These are phyloP conservation scores for Aspergillus tamarii DNA, from an alignment of 2,329 filamentous ascomycete genomes.

Conservation along the genomic window DNA sequence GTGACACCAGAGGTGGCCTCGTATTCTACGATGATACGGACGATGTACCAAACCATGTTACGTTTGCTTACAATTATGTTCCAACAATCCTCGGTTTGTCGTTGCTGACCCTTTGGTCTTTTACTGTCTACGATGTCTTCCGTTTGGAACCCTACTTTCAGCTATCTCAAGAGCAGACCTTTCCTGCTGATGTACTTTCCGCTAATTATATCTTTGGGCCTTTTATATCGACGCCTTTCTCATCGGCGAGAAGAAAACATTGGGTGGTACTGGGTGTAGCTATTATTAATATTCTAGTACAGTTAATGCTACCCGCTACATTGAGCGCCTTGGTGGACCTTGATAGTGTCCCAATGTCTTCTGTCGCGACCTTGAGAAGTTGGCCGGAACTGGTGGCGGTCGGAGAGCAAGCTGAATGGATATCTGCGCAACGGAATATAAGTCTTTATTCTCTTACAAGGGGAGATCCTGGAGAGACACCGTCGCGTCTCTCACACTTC, in stretches of 20 bases:
- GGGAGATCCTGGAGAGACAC: neutral
- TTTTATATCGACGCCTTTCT: neutral
- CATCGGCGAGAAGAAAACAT: neutral
- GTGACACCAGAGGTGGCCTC: neutral
- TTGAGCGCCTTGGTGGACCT: neutral
- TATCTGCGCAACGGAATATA: neutral
- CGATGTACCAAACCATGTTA: neutral
- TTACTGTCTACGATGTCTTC: neutral
- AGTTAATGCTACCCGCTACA: neutral
- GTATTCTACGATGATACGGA: neutral
- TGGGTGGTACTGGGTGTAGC: neutral
- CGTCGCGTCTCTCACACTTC: neutral
- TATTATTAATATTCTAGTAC: neutral
- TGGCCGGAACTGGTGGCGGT: neutral
- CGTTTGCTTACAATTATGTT: neutral
- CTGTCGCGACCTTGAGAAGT: neutral
- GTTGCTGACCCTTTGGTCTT: neutral
- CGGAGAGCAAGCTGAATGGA: neutral
- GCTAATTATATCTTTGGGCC: constrained; percentile 1
- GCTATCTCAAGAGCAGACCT: neutral
- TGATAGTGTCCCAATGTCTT: neutral
- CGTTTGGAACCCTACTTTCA: constrained; percentile 1
- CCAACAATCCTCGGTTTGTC: neutral
- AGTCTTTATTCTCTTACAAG: neutral
- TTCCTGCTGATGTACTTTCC: neutral